Conservation (phyloP, 2,329 filamentous ascomycete species). For the Pyrenophora seminiperda region DNA sequence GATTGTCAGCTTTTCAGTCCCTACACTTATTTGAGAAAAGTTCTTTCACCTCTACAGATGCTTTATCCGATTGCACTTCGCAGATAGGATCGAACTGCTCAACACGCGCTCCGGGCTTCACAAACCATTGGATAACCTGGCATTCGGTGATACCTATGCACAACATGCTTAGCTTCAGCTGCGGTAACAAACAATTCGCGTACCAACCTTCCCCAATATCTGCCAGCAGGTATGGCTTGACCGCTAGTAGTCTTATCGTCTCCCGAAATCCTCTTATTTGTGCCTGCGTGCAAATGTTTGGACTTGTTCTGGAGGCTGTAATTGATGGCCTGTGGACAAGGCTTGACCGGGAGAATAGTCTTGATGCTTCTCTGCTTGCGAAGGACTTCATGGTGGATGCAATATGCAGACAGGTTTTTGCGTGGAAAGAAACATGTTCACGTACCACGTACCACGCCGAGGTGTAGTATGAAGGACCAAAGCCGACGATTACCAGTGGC, state of each 20-base stretch:
- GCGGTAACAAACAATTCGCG: not conserved
- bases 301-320: constrained; percentile 28
- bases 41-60: constrained; percentile 62
- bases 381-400: constrained; percentile 38
- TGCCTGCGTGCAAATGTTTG: constrained; percentile 28
- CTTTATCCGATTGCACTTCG: constrained; percentile 98
- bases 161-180: constrained; percentile 8
- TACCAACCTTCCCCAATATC: constrained; percentile 81
- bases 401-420: constrained; percentile 13
- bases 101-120: constrained; percentile 90
- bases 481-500: constrained; percentile 25
- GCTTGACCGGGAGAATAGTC: constrained; percentile 33
- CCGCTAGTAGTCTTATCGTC: constrained; percentile 49
- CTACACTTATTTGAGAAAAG: not conserved
- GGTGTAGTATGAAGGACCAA: constrained; percentile 22
- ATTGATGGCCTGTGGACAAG: constrained; percentile 30
- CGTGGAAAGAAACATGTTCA: constrained; percentile 31
- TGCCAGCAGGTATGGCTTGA: constrained; percentile 81
- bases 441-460: constrained; percentile 27
- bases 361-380: constrained; percentile 38
- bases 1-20: constrained; percentile 14
- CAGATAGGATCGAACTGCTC: constrained; percentile 98
- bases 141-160: constrained; percentile 88
- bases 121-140: constrained; percentile 99
- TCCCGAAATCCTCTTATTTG: constrained; percentile 48